phyloP scores from a whole-genome alignment of 2,329 filamentous ascomycete genomes.

The Ophiognomonia clavigignenti-juglandacearum region DNA sequence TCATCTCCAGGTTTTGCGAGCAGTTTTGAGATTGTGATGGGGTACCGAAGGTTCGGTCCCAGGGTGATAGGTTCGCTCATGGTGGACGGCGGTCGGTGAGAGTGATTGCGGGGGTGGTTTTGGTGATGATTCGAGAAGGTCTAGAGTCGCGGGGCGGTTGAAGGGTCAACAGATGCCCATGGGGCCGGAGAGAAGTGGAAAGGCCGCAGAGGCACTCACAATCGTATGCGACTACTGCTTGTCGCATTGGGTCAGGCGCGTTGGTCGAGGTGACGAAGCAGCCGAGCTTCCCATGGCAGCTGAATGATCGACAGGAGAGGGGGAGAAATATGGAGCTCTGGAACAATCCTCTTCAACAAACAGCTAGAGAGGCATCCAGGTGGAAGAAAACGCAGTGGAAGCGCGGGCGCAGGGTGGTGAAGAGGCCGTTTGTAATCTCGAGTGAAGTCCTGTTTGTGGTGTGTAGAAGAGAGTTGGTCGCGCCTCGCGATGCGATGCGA shows the following conservation, averaged over 20 bases:
- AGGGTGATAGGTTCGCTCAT: slow-evolving; percentile 47
- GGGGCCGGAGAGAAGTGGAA: neutral
- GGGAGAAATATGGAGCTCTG: no score
- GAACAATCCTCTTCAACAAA: neutral
- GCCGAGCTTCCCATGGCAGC: slow-evolving; percentile 16
- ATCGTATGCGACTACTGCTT: neutral
- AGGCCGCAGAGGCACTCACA: neutral
- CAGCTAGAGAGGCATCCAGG: neutral
- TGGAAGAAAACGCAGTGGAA: neutral
- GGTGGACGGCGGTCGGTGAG: slow-evolving; percentile 1
- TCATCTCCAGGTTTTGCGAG: slow-evolving; percentile 70
- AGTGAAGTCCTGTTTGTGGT: neutral
- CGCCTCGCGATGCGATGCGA: neutral
- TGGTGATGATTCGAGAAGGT: neutral
- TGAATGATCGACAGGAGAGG: neutral
- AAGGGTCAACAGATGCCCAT: no score
- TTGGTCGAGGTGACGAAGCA: slow-evolving; percentile 2
- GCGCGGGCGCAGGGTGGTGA: neutral
- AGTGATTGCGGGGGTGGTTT: no score
- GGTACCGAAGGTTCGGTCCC: slow-evolving; percentile 73
- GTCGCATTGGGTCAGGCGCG: slow-evolving; percentile 8
- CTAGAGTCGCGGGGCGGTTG: no score
- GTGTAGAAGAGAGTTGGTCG: neutral
- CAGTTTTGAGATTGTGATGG: slow-evolving; percentile 85
- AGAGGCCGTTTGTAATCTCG: neutral